Conservation (phyloP, 2,329 filamentous ascomycete genomes). For the Thermoascus crustaceus region DNA sequence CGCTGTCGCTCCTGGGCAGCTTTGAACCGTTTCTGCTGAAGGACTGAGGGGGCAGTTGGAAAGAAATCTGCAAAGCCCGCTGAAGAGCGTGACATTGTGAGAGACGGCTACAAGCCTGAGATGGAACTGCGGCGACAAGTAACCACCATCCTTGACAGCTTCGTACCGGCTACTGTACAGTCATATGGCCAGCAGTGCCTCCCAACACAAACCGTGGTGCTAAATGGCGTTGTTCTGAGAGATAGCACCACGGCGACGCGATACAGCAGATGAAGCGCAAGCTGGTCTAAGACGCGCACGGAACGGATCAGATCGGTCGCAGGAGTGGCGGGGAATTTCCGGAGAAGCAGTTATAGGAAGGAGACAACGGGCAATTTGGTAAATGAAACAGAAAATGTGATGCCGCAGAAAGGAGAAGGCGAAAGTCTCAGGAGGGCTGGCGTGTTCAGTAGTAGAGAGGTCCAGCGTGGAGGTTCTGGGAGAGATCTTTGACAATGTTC, state of each 20-base stretch:
- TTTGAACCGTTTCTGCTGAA: constrained; percentile 41
- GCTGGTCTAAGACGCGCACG: not conserved
- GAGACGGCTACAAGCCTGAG: constrained; percentile 35
- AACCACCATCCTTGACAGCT: constrained; percentile 34
- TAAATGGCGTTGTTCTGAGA: too few species aligned
- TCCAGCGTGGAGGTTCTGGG: too few species aligned
- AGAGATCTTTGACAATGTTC: constrained; percentile 1
- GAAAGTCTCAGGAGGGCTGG: not conserved
- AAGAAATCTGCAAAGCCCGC: constrained; percentile 84
- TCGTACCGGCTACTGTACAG: constrained; percentile 12
- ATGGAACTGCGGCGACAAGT: constrained; percentile 22
- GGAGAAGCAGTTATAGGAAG: too few species aligned
- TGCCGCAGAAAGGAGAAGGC: not conserved
- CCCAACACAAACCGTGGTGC: constrained; percentile 10
- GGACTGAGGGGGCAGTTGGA: constrained; percentile 63
- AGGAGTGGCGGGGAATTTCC: not conserved
- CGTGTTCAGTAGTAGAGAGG: too few species aligned
- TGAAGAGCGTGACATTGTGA: constrained; percentile 70
- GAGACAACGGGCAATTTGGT: too few species aligned
- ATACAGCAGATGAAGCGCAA: not conserved
- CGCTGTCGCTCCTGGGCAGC: constrained; percentile 53
- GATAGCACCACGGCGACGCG: too few species aligned
- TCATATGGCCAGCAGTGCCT: constrained; percentile 15
- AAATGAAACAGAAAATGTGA: not conserved
- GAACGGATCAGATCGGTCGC: not conserved